phyloP scores from a whole-genome alignment of 2,329 filamentous ascomycete species.

The Fusarium sp. region DNA sequence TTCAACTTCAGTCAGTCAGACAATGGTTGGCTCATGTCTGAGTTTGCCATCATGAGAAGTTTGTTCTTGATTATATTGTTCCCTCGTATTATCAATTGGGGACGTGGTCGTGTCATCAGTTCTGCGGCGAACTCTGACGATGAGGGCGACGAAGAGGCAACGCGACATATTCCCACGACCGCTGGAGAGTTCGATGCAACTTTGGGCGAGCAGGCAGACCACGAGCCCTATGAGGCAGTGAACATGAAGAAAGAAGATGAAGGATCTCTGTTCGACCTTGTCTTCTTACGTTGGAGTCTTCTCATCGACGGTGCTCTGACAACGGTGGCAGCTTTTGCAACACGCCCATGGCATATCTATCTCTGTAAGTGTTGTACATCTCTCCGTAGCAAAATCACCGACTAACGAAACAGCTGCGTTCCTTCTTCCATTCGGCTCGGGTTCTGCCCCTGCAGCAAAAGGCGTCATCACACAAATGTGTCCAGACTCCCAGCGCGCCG shows the following conservation, averaged over 20 bases:
- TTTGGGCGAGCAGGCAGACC: constrained; percentile 56
- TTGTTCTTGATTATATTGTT: constrained; percentile 69
- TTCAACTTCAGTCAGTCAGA: constrained; percentile 68
- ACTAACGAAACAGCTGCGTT: constrained; percentile 63
- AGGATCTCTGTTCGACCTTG: constrained; percentile 73
- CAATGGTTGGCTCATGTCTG: constrained; percentile 70
- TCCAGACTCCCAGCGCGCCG: constrained; percentile 69
- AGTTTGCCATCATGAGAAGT: constrained; percentile 67
- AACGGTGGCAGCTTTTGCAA: constrained; percentile 72
- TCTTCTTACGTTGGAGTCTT: constrained; percentile 75
- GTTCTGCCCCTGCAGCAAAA: constrained; percentile 77
- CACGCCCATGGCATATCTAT: constrained; percentile 76
- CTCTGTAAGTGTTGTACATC: constrained; percentile 58
- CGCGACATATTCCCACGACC: constrained; percentile 51
- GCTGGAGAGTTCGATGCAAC: constrained; percentile 60
- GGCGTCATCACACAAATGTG: constrained; percentile 82
- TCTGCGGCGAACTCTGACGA: constrained; percentile 1
- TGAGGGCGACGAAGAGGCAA: constrained; percentile 23
- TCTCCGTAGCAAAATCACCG: fast-evolving
- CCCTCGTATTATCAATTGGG: constrained; percentile 64
- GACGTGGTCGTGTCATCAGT: constrained; percentile 48
- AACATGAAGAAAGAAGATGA: constrained; percentile 56
- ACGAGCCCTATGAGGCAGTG: constrained; percentile 59
- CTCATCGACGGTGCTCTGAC: constrained; percentile 75
- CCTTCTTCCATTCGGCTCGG: constrained; percentile 76